Conservation (phyloP, 2,329 filamentous ascomycete genomes). For the Ambrosiella cleistominuta region DNA sequence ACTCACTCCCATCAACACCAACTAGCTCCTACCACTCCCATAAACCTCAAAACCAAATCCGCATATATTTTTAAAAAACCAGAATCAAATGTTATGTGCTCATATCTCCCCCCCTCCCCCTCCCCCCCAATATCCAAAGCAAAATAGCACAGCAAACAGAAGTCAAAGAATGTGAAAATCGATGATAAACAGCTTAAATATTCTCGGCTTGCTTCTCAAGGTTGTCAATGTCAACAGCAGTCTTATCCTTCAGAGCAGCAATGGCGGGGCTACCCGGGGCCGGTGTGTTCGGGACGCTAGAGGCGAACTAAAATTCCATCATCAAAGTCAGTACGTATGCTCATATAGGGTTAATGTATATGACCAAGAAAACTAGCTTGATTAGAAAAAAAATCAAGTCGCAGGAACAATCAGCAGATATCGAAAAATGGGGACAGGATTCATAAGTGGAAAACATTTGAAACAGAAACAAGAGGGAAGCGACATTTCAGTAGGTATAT, state of each 20-base stretch:
- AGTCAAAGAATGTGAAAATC: background rate
- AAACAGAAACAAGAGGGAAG: background rate
- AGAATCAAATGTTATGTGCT: no score
- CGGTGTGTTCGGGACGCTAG: constrained; percentile 9
- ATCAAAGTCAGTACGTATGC: background rate
- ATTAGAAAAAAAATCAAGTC: background rate
- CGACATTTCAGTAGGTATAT: background rate
- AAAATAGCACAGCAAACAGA: background rate
- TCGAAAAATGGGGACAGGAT: background rate
- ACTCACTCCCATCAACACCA: no score
- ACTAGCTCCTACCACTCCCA: no score
- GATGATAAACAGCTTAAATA: constrained; percentile 12
- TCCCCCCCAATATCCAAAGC: no score
- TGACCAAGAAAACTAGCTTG: background rate
- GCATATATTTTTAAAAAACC: no score
- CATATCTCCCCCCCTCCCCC: no score
- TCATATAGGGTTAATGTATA: background rate
- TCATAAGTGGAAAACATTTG: no score
- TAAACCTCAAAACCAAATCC: no score
- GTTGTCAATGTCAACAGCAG: constrained; percentile 8
- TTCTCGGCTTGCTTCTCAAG: constrained; percentile 16
- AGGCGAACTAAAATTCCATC: constrained; percentile 6
- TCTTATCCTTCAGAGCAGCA: background rate
- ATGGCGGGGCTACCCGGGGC: constrained; percentile 1
- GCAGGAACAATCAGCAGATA: background rate